Percentiles rank a stretch among this genome's conserved stretches.
phyloP scores from a whole-genome alignment of 129 eudicot species.

The Cynara cardunculus region DNA sequence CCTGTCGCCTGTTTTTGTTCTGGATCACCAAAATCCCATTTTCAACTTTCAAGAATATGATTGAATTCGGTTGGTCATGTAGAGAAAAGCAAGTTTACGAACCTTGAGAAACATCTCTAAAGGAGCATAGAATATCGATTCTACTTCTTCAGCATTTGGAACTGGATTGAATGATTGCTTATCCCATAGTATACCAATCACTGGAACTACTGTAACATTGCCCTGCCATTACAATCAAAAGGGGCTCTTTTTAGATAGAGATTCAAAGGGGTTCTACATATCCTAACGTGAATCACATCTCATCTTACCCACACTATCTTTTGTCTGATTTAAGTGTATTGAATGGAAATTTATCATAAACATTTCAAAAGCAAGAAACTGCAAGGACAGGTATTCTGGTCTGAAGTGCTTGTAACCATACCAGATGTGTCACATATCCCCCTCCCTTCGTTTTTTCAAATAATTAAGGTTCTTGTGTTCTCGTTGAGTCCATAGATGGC shows the following conservation, averaged over 20 bases:
- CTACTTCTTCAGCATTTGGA: slow-evolving; percentile 71
- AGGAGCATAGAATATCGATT: slow-evolving; percentile 75
- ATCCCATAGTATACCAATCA: slow-evolving; percentile 55
- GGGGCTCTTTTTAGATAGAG: background rate
- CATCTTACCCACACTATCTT: background rate
- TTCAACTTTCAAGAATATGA: background rate
- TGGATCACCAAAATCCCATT: slow-evolving; percentile 21
- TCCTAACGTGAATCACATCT: background rate
- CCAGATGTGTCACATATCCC: no score
- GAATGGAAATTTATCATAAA: background rate
- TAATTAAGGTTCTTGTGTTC: background rate
- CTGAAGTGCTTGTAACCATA: no score
- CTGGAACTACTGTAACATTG: slow-evolving; percentile 46
- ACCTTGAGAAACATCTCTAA: slow-evolving; percentile 96
- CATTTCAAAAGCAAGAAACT: no score
- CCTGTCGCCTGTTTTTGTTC: slow-evolving; percentile 58
- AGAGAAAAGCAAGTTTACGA: slow-evolving; percentile 1
- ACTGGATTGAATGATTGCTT: slow-evolving; percentile 47
- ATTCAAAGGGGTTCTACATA: background rate
- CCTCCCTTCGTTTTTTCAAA: no score
- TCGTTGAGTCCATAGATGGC: background rate
- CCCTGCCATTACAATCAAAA: slow-evolving; percentile 31
- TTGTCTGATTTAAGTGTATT: background rate
- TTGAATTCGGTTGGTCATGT: background rate
- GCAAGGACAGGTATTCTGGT: no score